Conservation (phyloP, 495 filamentous ascomycete species). For the Penicillium waksmanii region DNA sequence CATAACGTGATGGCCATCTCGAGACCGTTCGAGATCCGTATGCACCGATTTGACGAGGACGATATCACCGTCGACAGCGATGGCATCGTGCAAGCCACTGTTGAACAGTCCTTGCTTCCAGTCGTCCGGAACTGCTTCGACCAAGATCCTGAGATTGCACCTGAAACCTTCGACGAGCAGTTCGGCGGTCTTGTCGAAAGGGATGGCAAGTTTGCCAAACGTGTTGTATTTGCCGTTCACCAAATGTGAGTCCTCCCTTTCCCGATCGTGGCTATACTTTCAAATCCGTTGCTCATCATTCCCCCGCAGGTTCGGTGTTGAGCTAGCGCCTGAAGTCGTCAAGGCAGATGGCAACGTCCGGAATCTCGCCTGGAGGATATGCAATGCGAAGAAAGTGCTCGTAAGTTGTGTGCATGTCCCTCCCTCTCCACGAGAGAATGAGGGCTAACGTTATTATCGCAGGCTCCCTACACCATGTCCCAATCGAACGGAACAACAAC, state of each 20-base stretch:
- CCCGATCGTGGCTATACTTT: not conserved
- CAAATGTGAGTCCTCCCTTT: slow-evolving; percentile 66
- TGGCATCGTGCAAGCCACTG: slow-evolving; percentile 54
- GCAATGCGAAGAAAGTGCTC: slow-evolving; percentile 91
- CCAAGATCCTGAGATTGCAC: slow-evolving; percentile 87
- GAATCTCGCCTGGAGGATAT: slow-evolving; percentile 93
- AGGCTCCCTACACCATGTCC: slow-evolving; percentile 56
- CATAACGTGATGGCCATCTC: slow-evolving; percentile 97
- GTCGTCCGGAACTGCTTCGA: slow-evolving; percentile 92
- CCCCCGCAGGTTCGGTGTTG: slow-evolving; percentile 78
- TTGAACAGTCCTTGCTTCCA: slow-evolving; percentile 78
- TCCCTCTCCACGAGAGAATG: not conserved
- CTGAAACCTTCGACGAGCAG: slow-evolving; percentile 73
- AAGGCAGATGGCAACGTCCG: slow-evolving; percentile 88
- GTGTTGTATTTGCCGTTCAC: slow-evolving; percentile 90
- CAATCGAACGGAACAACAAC: slow-evolving; percentile 46
- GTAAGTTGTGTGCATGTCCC: slow-evolving; percentile 55
- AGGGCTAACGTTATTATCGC: not conserved
- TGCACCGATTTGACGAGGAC: slow-evolving; percentile 73
- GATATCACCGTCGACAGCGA: slow-evolving; percentile 56
- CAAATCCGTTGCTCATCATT: slow-evolving; percentile 12
- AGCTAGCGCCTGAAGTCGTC: slow-evolving; percentile 92
- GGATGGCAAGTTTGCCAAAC: slow-evolving; percentile 83
- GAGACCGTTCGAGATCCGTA: slow-evolving; percentile 86
- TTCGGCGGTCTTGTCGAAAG: slow-evolving; percentile 84